Conservation (phyloP, 441 rosid species). For the Croton setiger region DNA sequence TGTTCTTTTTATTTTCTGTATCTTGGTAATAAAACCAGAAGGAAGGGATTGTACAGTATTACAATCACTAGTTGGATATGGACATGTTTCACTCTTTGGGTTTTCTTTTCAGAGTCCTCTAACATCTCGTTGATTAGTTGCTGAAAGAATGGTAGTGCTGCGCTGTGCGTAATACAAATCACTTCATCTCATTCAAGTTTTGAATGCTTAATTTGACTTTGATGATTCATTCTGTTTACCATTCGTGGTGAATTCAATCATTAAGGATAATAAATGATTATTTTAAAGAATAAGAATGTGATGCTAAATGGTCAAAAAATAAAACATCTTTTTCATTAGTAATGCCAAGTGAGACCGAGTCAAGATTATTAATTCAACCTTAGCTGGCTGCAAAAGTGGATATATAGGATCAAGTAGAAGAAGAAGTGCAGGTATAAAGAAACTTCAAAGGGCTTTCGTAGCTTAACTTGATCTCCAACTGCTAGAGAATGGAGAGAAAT, state of each 20-base stretch:
- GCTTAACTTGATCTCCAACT: background rate
- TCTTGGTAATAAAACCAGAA: too few relatives aligned
- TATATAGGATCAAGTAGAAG: background rate
- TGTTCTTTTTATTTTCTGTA: too few relatives aligned
- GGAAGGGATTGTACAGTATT: background rate
- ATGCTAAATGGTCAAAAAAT: too few relatives aligned
- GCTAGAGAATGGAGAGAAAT: background rate
- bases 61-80: background rate
- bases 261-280: background rate
- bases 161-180: background rate
- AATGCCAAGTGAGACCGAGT: background rate
- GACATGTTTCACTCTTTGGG: background rate
- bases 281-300: too few relatives aligned
- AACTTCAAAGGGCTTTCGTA: background rate
- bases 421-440: background rate
- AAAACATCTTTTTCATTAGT: too few relatives aligned
- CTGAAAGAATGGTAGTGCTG: too few relatives aligned
- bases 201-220: background rate
- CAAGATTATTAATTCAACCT: background rate
- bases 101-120: background rate
- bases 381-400: background rate
- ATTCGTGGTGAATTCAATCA: background rate
- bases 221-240: too few relatives aligned
- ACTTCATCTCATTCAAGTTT: background rate
- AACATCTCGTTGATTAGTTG: background rate